A percentile compares a stretch with the other conserved stretches of the same genome.
Conservation (phyloP, 1,139 yeast genomes). For the Lodderomyces metapsilosis region DNA sequence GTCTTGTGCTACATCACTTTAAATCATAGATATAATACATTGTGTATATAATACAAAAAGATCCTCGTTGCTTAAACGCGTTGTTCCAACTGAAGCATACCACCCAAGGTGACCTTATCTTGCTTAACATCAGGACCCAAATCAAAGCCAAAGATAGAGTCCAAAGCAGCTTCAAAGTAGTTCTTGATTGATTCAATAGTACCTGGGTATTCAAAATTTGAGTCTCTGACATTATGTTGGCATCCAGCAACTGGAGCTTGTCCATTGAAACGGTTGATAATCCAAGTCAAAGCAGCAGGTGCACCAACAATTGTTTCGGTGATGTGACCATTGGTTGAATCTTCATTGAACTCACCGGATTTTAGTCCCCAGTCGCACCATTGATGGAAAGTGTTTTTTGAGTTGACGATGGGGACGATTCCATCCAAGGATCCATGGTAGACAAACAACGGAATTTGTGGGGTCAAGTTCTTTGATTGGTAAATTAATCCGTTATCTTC, state of each 20-base stretch:
- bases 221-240: conserved; percentile 18
- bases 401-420: conserved; percentile 27
- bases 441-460: conserved; percentile 33
- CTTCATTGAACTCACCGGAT: conserved; percentile 30
- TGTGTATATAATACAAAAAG: not conserved
- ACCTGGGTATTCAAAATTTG: conserved; percentile 25
- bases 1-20: no score
- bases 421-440: conserved; percentile 32
- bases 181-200: conserved; percentile 4
- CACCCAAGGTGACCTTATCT: conserved; percentile 1
- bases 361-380: conserved; percentile 33
- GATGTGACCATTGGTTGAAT: conserved; percentile 27
- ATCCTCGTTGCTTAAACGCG: not conserved
- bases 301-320: conserved; percentile 25
- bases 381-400: conserved; percentile 24
- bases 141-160: conserved; percentile 3
- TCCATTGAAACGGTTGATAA: conserved; percentile 21
- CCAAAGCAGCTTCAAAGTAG: conserved; percentile 6
- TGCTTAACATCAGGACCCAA: conserved; percentile 5
- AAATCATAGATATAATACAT: not conserved
- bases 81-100: not conserved
- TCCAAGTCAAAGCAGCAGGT: conserved; percentile 33
- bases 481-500: conserved; percentile 23
- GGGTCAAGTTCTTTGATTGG: conserved; percentile 17
- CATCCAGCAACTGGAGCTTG: conserved; percentile 28